Percentiles rank a stretch among this genome's conserved stretches.
Conservation (phyloP, 352 stramenopile species). For the Phytophthora pinifolia region DNA sequence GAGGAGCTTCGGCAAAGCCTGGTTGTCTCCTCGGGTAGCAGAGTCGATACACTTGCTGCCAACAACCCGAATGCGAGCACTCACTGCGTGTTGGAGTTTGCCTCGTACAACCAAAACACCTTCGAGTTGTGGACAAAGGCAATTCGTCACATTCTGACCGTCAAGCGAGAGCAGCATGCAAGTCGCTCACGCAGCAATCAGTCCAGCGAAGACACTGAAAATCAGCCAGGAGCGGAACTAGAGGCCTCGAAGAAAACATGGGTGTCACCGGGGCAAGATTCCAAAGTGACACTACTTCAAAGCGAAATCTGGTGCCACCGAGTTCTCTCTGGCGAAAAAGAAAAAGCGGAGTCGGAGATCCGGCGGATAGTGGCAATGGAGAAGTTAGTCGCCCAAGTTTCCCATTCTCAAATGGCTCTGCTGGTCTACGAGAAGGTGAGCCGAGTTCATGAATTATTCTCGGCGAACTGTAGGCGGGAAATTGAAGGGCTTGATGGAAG, state of each 20-base stretch:
- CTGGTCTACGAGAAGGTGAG: constrained; percentile 89
- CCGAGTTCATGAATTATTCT: constrained; percentile 84
- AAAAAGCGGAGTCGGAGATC: constrained; percentile 85
- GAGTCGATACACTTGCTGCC: constrained; percentile 44
- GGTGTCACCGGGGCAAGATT: constrained; percentile 84
- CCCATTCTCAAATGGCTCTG: constrained; percentile 75
- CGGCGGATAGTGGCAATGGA: constrained; percentile 85
- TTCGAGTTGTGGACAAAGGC: constrained; percentile 88
- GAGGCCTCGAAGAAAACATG: constrained; percentile 29
- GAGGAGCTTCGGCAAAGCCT: constrained; percentile 63
- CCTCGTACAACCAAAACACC: constrained; percentile 74
- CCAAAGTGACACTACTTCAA: constrained; percentile 77
- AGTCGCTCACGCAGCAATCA: constrained; percentile 21
- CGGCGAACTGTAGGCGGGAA: constrained; percentile 75
- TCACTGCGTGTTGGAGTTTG: constrained; percentile 76
- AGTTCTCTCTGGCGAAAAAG: constrained; percentile 74
- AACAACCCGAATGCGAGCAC: constrained; percentile 64
- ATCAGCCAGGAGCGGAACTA: constrained; percentile 11
- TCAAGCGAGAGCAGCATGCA: constrained; percentile 46
- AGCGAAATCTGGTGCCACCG: constrained; percentile 88
- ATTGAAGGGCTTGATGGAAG: constrained; percentile 58
- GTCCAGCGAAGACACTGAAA: constrained; percentile 17
- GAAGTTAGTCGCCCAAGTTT: constrained; percentile 81
- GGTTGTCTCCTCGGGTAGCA: constrained; percentile 43
- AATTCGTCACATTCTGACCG: constrained; percentile 65